Conservation (phyloP, 1,284 basidiomycete species). For the Ceratobasidium sp. region DNA sequence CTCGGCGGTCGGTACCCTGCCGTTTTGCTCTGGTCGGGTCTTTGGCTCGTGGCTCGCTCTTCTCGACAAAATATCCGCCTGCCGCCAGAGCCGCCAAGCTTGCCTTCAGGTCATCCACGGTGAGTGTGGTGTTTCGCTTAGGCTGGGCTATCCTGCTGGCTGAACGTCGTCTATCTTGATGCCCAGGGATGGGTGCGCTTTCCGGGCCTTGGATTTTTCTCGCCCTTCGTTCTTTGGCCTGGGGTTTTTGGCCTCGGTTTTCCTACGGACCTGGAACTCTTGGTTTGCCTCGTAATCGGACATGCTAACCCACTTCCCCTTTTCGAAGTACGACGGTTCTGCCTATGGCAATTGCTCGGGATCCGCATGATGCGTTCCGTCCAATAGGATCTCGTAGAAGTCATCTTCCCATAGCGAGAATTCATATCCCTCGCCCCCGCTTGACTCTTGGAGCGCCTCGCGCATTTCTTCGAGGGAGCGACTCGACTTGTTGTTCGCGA, state of each 20-base stretch:
- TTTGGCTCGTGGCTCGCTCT: background rate
- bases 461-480: background rate
- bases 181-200: slow-evolving; percentile 1
- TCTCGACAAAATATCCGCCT: slow-evolving; percentile 23
- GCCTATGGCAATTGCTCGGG: no score
- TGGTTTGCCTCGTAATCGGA: background rate
- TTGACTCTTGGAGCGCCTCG: background rate
- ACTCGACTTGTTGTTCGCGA: background rate
- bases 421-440: no score
- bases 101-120: background rate
- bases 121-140: background rate
- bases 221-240: no score
- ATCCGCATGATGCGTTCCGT: no score
- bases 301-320: slow-evolving; percentile 3
- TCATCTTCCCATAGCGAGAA: no score
- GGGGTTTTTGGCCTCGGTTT: background rate
- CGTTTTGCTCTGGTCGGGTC: no score
- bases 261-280: background rate
- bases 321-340: background rate
- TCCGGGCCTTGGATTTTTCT: background rate
- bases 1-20: background rate
- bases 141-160: background rate
- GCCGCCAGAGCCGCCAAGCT: background rate
- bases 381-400: no score
- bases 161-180: background rate